Conservation (phyloP, 352 stramenopile species). For the Pythium rishiriense region DNA sequence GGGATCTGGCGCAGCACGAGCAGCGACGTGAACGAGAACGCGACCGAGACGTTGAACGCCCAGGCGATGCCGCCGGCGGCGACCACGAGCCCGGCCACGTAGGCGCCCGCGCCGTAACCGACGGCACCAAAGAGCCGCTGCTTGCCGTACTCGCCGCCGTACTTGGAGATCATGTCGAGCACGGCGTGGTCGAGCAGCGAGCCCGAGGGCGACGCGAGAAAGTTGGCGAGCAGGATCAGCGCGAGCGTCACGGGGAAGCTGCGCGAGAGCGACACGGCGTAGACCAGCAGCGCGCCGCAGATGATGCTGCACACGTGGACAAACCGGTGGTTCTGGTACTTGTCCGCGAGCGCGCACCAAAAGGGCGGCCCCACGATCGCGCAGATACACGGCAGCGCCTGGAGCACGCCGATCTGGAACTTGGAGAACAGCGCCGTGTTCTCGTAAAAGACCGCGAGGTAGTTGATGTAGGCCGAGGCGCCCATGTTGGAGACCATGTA, state of each 20-base stretch:
- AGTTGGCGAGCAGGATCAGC: slow-evolving; percentile 60
- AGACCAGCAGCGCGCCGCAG: slow-evolving; percentile 60
- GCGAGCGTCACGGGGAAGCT: slow-evolving; percentile 56
- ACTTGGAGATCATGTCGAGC: slow-evolving; percentile 59
- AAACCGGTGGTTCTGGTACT: slow-evolving; percentile 57
- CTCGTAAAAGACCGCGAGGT: slow-evolving; percentile 75
- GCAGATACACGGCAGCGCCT: slow-evolving; percentile 66
- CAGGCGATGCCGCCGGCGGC: slow-evolving; percentile 59
- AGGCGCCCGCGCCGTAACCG: slow-evolving; percentile 62
- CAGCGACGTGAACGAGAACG: slow-evolving; percentile 51
- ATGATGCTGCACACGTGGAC: slow-evolving; percentile 68
- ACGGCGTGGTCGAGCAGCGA: slow-evolving; percentile 76
- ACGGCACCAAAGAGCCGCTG: slow-evolving; percentile 79
- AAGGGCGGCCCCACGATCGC: slow-evolving; percentile 67
- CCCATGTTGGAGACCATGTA: slow-evolving; percentile 68
- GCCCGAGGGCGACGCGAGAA: slow-evolving; percentile 54
- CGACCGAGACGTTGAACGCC: slow-evolving; percentile 77
- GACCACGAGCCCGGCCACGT: slow-evolving; percentile 70
- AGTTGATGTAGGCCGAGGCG: slow-evolving; percentile 74
- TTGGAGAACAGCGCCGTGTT: slow-evolving; percentile 66
- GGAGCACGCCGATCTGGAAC: slow-evolving; percentile 73
- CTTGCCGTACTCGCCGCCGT: slow-evolving; percentile 82
- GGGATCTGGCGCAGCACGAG: slow-evolving; percentile 67
- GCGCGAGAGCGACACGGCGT: slow-evolving; percentile 51
- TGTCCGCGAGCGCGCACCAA: slow-evolving; percentile 73